These are phyloP conservation scores for Parafenestella ontariensis DNA, from an alignment of 2,329 filamentous ascomycete genomes.

Conservation along the genomic window DNA sequence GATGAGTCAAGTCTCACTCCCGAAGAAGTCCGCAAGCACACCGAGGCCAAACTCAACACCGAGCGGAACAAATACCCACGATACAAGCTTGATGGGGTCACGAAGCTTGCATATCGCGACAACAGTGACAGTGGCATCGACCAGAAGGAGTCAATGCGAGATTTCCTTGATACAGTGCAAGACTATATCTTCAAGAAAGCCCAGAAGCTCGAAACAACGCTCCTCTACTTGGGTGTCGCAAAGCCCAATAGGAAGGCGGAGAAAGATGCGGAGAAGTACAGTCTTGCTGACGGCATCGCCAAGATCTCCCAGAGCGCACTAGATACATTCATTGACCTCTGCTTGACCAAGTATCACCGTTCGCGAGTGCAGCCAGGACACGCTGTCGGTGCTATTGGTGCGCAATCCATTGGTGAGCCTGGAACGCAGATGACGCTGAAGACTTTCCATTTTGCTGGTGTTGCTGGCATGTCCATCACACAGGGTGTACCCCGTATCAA, in stretches of 20 bases:
- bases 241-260: constrained; percentile 19
- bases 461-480: constrained; percentile 98
- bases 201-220: constrained; percentile 63
- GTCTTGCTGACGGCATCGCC: constrained; percentile 71
- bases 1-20: constrained; percentile 75
- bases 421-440: constrained; percentile 99
- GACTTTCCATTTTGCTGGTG: constrained; percentile 99
- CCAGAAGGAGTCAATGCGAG: constrained; percentile 75
- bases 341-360: constrained; percentile 87
- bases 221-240: constrained; percentile 34
- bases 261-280: constrained; percentile 48
- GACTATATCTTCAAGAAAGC: constrained; percentile 72
- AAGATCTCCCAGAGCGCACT: constrained; percentile 83
- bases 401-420: constrained; percentile 96
- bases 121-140: constrained; percentile 65
- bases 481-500: constrained; percentile 99
- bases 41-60: constrained; percentile 69
- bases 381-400: constrained; percentile 93
- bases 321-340: constrained; percentile 77
- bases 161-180: constrained; percentile 80
- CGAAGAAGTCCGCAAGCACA: constrained; percentile 73
- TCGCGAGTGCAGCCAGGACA: constrained; percentile 94
- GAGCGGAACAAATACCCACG: constrained; percentile 66
- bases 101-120: constrained; percentile 72
- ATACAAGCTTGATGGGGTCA: constrained; percentile 42